These are phyloP conservation scores for Stemphylium lycopersici DNA, from an alignment of 2,329 filamentous ascomycete genomes.

Conservation along the genomic window DNA sequence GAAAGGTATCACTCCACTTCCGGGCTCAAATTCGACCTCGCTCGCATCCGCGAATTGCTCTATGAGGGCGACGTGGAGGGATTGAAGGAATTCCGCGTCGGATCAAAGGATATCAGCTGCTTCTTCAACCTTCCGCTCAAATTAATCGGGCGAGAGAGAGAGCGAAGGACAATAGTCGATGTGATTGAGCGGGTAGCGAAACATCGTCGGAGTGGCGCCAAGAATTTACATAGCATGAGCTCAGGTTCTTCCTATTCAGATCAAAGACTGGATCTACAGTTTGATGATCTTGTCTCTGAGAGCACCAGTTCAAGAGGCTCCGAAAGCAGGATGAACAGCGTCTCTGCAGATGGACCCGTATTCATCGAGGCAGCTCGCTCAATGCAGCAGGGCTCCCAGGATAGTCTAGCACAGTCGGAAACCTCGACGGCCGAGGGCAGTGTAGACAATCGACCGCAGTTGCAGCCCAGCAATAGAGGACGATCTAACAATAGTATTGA, in stretches of 20 bases:
- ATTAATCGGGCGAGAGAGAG: slow-evolving; percentile 79
- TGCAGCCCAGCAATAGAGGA: slow-evolving; percentile 25
- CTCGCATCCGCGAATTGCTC: slow-evolving; percentile 74
- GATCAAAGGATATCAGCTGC: slow-evolving; percentile 84
- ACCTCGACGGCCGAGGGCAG: slow-evolving; percentile 31
- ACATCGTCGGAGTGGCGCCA: slow-evolving; percentile 59
- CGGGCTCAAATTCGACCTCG: slow-evolving; percentile 81
- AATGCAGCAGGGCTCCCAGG: slow-evolving; percentile 38
- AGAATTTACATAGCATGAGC: slow-evolving; percentile 57
- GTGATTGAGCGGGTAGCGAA: slow-evolving; percentile 78
- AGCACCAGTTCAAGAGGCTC: slow-evolving; percentile 63
- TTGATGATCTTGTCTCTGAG: slow-evolving; percentile 58
- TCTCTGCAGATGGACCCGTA: slow-evolving; percentile 30
- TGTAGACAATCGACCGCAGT: slow-evolving; percentile 28
- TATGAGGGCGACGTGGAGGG: slow-evolving; percentile 74
- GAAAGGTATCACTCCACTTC: slow-evolving; percentile 91
- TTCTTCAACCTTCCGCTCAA: slow-evolving; percentile 84
- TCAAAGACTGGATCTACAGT: slow-evolving; percentile 55
- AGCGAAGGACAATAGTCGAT: slow-evolving; percentile 70
- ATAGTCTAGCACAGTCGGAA: slow-evolving; percentile 35
- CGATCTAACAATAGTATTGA: slow-evolving; percentile 43
- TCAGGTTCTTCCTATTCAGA: slow-evolving; percentile 62
- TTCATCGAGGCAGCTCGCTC: slow-evolving; percentile 36
- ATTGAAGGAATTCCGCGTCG: slow-evolving; percentile 76
- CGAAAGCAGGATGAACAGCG: slow-evolving; percentile 49